phyloP scores from a whole-genome alignment of 345 rosid species.

The Arabis hirsuta region DNA sequence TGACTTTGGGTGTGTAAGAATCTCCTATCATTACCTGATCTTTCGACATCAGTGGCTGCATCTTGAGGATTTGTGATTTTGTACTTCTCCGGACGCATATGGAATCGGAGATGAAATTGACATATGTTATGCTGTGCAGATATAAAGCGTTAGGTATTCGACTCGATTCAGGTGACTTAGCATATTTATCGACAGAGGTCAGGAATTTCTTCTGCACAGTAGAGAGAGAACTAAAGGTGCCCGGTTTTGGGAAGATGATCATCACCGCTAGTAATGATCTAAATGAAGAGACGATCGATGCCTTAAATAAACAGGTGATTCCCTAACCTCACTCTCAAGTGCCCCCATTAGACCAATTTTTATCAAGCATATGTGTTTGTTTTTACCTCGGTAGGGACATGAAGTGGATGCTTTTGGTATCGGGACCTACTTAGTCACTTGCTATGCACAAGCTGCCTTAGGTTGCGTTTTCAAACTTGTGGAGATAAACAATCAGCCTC shows the following conservation, averaged over 20 bases:
- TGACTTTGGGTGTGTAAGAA: slow-evolving; percentile 75
- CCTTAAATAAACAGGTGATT: slow-evolving; percentile 89
- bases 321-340: background rate
- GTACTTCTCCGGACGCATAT: background rate
- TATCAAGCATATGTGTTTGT: background rate
- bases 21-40: slow-evolving; percentile 18
- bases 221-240: slow-evolving; percentile 73
- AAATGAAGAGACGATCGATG: slow-evolving; percentile 97
- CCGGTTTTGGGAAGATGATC: slow-evolving; percentile 70
- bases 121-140: slow-evolving; percentile 49
- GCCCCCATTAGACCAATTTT: background rate
- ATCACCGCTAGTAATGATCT: slow-evolving; percentile 95
- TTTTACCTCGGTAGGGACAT: slow-evolving; percentile 64
- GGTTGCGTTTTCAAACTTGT: slow-evolving; percentile 99
- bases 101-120: slow-evolving; percentile 13
- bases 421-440: slow-evolving; percentile 91
- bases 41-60: background rate
- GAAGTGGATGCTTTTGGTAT: slow-evolving; percentile 93
- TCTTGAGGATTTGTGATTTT: background rate
- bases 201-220: slow-evolving; percentile 68
- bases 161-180: slow-evolving; percentile 96
- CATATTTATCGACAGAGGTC: slow-evolving; percentile 78
- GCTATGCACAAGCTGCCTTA: slow-evolving; percentile 92
- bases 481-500: slow-evolving; percentile 91
- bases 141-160: slow-evolving; percentile 90